phyloP scores from a whole-genome alignment of 2,329 filamentous ascomycete species.

The Cryphonectria japonica region DNA sequence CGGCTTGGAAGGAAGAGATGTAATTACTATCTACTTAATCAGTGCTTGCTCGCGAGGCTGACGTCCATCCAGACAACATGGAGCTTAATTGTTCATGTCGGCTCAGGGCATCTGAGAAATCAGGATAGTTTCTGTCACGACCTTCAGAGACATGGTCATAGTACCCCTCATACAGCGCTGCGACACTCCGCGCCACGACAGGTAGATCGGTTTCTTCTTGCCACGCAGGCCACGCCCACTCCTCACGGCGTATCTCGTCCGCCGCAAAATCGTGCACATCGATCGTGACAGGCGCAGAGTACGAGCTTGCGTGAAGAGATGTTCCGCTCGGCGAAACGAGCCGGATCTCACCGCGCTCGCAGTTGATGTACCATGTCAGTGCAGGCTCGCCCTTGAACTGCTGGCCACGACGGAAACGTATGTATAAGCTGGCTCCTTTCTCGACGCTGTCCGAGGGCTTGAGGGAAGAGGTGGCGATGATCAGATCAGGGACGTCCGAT shows the following conservation, averaged over 20 bases:
- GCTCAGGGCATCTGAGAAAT: constrained; percentile 18
- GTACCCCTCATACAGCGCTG: constrained; percentile 59
- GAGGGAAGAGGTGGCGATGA: constrained; percentile 40
- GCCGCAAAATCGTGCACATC: constrained; percentile 55
- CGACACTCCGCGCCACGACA: constrained; percentile 52
- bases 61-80: constrained; percentile 17
- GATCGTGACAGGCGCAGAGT: constrained; percentile 47
- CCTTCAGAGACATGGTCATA: constrained; percentile 9
- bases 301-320: constrained; percentile 38
- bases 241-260: constrained; percentile 47
- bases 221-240: constrained; percentile 51
- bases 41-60: neutral
- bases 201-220: constrained; percentile 49
- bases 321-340: constrained; percentile 39
- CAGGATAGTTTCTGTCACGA: constrained; percentile 16
- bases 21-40: neutral
- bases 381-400: constrained; percentile 48
- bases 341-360: constrained; percentile 51
- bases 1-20: too few relatives aligned
- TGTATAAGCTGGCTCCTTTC: constrained; percentile 42
- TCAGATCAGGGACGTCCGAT: constrained; percentile 36
- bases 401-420: constrained; percentile 49
- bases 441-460: constrained; percentile 31
- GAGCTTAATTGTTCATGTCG: constrained; percentile 26
- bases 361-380: constrained; percentile 52